Evolutionary conservation across 306 rosid species (phyloP).

Genomic region (Medicago ruthenica): DNA sequence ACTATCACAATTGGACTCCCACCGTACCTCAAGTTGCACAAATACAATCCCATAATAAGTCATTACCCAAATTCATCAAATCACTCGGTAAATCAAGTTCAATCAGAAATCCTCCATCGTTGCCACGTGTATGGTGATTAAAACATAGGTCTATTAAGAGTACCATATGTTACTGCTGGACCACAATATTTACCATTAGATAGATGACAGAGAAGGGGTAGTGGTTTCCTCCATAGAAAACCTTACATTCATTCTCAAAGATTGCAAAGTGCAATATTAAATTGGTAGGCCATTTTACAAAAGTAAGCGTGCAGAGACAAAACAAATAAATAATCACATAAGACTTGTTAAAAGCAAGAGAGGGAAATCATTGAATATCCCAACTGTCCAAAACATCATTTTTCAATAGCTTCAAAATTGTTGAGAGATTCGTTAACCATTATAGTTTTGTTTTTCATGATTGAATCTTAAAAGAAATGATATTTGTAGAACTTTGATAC

Average conservation of each 20-base stretch:
- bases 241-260: constrained; percentile 28
- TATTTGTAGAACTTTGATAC: too few species aligned
- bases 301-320: constrained; percentile 59
- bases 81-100: neutral
- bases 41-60: neutral
- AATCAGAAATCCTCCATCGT: neutral
- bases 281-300: constrained; percentile 51
- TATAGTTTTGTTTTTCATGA: neutral
- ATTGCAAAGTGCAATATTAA: constrained; percentile 44
- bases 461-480: too few species aligned
- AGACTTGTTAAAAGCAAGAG: constrained; percentile 42
- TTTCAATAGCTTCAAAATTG: constrained; percentile 5
- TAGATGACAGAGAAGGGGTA: constrained; percentile 35
- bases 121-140: constrained; percentile 38
- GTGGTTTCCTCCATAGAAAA: constrained; percentile 34
- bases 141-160: neutral
- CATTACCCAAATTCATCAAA: neutral
- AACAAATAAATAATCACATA: constrained; percentile 44
- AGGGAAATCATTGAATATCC: constrained; percentile 45
- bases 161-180: neutral
- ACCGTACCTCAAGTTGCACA: neutral
- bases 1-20: constrained; percentile 6
- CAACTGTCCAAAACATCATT: constrained; percentile 44
- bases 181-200: constrained; percentile 25
- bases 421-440: neutral